Base-by-base conservation (phyloP, 2,329 filamentous ascomycete genomes). In the Alternaria alternata region DNA sequence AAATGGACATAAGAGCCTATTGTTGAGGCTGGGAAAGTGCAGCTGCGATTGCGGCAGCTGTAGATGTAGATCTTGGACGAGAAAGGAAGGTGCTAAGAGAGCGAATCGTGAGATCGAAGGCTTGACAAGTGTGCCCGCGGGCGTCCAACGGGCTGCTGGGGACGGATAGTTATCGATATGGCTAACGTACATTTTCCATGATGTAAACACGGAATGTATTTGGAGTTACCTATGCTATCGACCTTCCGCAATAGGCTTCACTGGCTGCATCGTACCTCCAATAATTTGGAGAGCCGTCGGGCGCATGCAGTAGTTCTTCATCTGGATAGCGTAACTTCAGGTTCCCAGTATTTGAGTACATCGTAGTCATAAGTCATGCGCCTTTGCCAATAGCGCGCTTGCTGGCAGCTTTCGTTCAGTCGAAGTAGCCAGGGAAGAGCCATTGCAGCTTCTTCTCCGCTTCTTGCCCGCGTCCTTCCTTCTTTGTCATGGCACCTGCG, bases 381-480 rank as follows among this genome's bases (percentile, higher is more conserved):
- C 32, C 32, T 26, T 9, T 49, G 46, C 24, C 20, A 24, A 26
- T 49, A 30, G 32, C 46, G 32, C 32, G 32, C 16, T 26, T 49
- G 5, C 6, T 32, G 32, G 38, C n/a, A 34, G 42, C 14, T 18
- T 18, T 49, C 36, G 41, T 51, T 60, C 63, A 84, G 46, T 83
- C 79, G 67, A 86, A 92, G 78, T 94, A 93, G 2, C 89, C 91
- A 1, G 94, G 93, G 81, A 97, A 98, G 59, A 99, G 81, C 84
- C 91, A 99, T 73, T 90, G 86, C 54, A 97, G 82, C 81, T 88
- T 94, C 85, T 92, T 87, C 80, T 91, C 85, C 1, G 91, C 91
- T 78, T 94, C 91, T 14, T 86, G 83, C 62, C 86, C 86, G 71
- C 93, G 87, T 26, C 92, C 92, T 49, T 88, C 86, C 41, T 89